These are phyloP conservation scores for Candida nanaspora DNA, from an alignment of 805 yeast genomes.

Conservation along the genomic window DNA sequence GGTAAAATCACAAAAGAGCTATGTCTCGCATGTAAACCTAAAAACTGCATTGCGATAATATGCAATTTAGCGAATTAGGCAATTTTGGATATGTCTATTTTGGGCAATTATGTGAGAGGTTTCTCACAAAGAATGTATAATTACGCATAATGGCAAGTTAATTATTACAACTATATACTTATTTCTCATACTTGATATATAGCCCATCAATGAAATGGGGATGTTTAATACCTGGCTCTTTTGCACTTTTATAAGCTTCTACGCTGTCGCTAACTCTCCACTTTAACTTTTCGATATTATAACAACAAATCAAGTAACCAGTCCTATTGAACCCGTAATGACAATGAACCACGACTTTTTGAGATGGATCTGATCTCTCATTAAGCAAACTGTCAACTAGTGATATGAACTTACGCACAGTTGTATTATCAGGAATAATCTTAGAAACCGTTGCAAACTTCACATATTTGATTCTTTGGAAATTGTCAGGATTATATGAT, in stretches of 20 bases:
- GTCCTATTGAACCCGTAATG: conserved; percentile 80
- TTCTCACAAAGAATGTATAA: too few relatives aligned
- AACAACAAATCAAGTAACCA: conserved; percentile 66
- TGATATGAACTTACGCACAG: conserved; percentile 49
- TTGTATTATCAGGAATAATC: conserved; percentile 58
- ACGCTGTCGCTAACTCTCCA: conserved; percentile 60
- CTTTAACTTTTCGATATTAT: conserved; percentile 51
- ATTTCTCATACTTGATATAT: conserved; percentile 50
- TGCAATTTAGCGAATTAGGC: too few relatives aligned
- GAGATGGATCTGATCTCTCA: conserved; percentile 9
- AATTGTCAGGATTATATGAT: conserved; percentile 58
- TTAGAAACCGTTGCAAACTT: conserved; percentile 76
- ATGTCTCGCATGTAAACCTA: too few relatives aligned
- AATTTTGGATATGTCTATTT: too few relatives aligned
- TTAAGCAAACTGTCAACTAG: conserved; percentile 39
- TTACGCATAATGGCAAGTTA: not conserved
- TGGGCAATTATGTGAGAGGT: too few relatives aligned
- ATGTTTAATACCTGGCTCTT: conserved; percentile 70
- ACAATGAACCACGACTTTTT: conserved; percentile 60
- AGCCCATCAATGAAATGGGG: conserved; percentile 71
- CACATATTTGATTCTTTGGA: conserved; percentile 47
- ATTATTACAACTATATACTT: not conserved
- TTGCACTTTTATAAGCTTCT: conserved; percentile 46
- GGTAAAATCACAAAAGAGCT: too few relatives aligned
- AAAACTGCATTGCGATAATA: too few relatives aligned